Base-by-base conservation (phyloP, 176 grass and related monocot species). In the Aegilops sharonensis region DNA sequence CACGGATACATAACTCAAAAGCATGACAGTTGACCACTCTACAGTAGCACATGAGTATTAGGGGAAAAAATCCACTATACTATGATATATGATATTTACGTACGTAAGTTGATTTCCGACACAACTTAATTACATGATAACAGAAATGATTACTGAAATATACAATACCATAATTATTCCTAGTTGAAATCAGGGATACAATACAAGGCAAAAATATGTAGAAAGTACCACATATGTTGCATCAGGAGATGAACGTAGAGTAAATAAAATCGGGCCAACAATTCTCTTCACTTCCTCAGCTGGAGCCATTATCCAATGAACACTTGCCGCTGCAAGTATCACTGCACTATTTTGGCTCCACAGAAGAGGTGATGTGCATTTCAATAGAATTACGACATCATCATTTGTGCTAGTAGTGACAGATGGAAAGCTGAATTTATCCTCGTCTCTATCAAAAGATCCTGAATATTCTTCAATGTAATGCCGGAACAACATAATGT, bases 341-440 rank as follows among this genome's bases (percentile, higher is more conserved):
- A 98, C 92, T 68, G 88, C 97, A 86, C 88, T 91, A 75, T 98
- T 98, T 79, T 83, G 90, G 85, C 97, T 98, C 97, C 94, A 98
- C 14, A 98, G 78, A 76, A 98, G 90, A 84, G 97, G 97, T 0
- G 76, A 88, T 40, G 97, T 98, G 37, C 94, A 95, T 78, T 80
- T 91, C 88, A 95, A 89, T 34, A 98, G 84, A 84, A 98, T 82
- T 40, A 84, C 25, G 14, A 95, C 82, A 94, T 98, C 94, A 87
- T 92, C 90, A n/a, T 95, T 95, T 81, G 48, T 85, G 42, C 68
- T 85, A 78, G 78, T 85, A 42, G 88, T 85, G 64, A 90, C 8
- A 66, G 59, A 75, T 27, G 64, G 81, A 73, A 77, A 50, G 3
- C 59, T 85, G 56, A 75, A 60, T 31, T 40, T 71, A 61, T 76